phyloP scores from a whole-genome alignment of 176 grass and related monocot species.

The Bromus sterilis region DNA sequence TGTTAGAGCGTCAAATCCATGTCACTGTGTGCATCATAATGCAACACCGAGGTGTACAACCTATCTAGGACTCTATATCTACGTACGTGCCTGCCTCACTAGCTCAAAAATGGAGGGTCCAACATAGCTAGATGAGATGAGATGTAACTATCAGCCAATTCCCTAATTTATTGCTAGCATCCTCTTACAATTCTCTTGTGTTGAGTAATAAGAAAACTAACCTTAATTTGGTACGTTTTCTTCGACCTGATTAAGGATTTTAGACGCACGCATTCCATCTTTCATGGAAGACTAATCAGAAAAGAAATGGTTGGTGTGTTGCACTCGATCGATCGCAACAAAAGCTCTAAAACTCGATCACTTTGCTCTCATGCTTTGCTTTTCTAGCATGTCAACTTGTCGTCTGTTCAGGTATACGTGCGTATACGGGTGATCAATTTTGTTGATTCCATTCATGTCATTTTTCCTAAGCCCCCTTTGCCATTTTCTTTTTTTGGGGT shows the following conservation, averaged over 20 bases:
- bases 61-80: background rate
- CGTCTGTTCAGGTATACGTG: background rate
- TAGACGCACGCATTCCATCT: background rate
- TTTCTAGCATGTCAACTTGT: slow-evolving; percentile 8
- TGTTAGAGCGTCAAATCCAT: background rate
- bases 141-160: background rate
- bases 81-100: background rate
- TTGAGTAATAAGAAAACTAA: background rate
- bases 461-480: no score
- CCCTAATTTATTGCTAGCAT: no score
- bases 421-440: background rate
- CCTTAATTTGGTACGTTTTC: background rate
- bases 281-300: background rate
- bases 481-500: no score
- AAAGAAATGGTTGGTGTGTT: slow-evolving; percentile 6
- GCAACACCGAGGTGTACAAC: background rate
- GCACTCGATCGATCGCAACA: background rate
- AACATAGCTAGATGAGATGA: background rate
- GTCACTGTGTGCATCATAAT: background rate
- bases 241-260: slow-evolving; percentile 25
- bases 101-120: background rate
- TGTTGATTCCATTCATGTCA: background rate
- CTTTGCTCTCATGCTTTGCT: background rate
- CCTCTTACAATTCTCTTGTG: no score
- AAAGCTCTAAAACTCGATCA: background rate